Base-by-base conservation (phyloP, 2,329 filamentous ascomycete genomes). In the Cladosporium sp. region DNA sequence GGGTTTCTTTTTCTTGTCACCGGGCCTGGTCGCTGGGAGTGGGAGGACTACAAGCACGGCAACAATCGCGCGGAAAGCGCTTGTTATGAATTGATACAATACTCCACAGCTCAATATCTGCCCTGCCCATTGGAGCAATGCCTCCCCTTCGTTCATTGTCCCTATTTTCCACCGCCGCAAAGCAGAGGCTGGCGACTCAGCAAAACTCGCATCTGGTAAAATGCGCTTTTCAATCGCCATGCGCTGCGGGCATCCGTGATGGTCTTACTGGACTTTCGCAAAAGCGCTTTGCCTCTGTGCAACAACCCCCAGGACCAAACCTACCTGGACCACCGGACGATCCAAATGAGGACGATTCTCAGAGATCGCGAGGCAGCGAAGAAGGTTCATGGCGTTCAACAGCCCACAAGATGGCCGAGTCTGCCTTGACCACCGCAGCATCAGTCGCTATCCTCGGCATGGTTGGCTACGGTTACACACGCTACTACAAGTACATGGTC, bases 401-500 rank as follows among this genome's bases (percentile, higher is more conserved):
- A 4, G 74, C 75, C 1, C 83, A 79, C 75, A 84, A 83, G 71
- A 84, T 84, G 82, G 81, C 82, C 67, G 82, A 85, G 68, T 76
- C 80, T 58, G 81, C 82, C 7, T 74, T 80, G 60, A 84, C 82
- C 18, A 84, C 82, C 0, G 78, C 81, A 64, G 82, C 83, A 10
- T 83, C 81, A 36, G 80, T 84, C 63, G 76, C 79, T 54, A 79
- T 85, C 56, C 75, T 85, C 10, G 82, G 79, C 53, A 67, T 67
- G 5, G 90, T 91, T 7, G 92, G 89, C 26, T 94, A 91, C 76
- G 83, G 84, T 57, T 96, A 69, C 63, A 70, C 70, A 26, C 70
- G 81, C 30, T 83, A 82, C 72, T 80, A 99, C 85, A 99, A 99
- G 80, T 85, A 89, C 78, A 80, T 96, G 64, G 92, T 98, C 30